Conservation (phyloP, 2,329 filamentous ascomycete genomes). For the Apiospora saccharicola region DNA sequence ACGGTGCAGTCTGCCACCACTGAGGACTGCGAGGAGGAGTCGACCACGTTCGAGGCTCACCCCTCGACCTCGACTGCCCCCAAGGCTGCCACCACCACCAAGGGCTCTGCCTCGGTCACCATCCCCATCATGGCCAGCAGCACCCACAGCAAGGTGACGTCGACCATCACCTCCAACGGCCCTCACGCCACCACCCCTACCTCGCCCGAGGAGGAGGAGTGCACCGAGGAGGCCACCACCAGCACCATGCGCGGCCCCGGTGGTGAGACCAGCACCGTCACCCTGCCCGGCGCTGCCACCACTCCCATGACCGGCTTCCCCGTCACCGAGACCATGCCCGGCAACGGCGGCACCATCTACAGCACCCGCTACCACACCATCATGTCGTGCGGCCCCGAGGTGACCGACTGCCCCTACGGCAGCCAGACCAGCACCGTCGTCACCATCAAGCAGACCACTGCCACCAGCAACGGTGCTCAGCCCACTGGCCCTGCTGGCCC, state of each 20-base stretch:
- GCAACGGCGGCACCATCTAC: background rate
- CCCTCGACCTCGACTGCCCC: background rate
- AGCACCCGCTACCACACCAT: conserved; percentile 16
- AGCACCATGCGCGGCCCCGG: background rate
- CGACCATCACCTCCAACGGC: background rate
- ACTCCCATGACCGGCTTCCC: background rate
- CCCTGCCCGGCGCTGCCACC: conserved; percentile 12
- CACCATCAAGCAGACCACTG: conserved; percentile 32
- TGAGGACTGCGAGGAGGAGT: background rate
- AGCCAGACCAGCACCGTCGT: conserved; percentile 44
- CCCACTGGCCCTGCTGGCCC: background rate
- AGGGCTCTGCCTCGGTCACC: background rate
- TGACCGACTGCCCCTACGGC: conserved; percentile 38
- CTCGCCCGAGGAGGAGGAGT: conserved; percentile 15
- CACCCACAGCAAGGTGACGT: background rate
- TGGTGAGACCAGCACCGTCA: background rate
- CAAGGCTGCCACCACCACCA: background rate
- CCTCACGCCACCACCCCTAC: conserved; percentile 5
- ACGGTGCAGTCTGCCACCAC: background rate
- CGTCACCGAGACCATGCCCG: background rate
- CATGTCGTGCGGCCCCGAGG: conserved; percentile 31
- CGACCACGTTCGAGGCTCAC: background rate
- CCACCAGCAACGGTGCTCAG: conserved; percentile 38
- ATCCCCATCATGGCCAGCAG: background rate
- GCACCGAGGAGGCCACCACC: conserved; percentile 23